Percentiles rank a stretch among this genome's conserved stretches.
These are phyloP conservation scores for Suhomyces pyralidae DNA, from an alignment of 805 yeast species.

Conservation along the genomic window DNA sequence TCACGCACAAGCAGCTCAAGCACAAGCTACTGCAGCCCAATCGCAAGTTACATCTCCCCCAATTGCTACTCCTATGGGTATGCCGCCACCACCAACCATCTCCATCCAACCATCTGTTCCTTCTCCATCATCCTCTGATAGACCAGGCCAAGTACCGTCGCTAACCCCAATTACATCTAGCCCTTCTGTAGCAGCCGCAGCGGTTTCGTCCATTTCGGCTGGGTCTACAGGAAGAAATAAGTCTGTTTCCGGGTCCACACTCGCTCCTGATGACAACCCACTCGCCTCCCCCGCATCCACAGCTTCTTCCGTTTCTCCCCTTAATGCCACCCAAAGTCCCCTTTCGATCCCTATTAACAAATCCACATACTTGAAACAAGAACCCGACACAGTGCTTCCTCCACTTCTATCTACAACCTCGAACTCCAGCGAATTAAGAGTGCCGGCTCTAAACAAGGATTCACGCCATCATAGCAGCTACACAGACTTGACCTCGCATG, in stretches of 20 bases:
- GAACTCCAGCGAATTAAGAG: constrained; percentile 3
- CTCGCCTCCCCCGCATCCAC: constrained; percentile 1
- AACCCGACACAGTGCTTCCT: not conserved
- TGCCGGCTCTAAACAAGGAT: constrained; percentile 1
- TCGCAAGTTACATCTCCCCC: not conserved
- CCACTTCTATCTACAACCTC: not conserved
- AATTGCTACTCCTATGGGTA: not conserved
- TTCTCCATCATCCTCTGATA: not conserved
- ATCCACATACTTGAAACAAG: not conserved
- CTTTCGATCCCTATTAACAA: constrained; percentile 2
- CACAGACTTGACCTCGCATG: constrained; percentile 1
- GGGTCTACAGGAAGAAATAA: not conserved
- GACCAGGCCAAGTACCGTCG: constrained; percentile 5
- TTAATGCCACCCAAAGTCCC: not conserved
- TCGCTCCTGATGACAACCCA: not conserved
- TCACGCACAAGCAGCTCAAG: not conserved
- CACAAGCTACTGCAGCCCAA: not conserved
- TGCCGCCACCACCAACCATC: constrained; percentile 7
- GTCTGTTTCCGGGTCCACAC: not conserved
- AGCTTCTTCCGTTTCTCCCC: constrained; percentile 3
- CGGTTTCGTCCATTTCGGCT: constrained; percentile 3
- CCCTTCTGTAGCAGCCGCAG: constrained; percentile 10
- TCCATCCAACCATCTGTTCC: constrained; percentile 2
- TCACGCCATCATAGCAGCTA: constrained; percentile 1
- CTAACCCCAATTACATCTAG: constrained; percentile 11